phyloP scores from a whole-genome alignment of 164 flowering plant species.

The Nelumbo lutea region DNA sequence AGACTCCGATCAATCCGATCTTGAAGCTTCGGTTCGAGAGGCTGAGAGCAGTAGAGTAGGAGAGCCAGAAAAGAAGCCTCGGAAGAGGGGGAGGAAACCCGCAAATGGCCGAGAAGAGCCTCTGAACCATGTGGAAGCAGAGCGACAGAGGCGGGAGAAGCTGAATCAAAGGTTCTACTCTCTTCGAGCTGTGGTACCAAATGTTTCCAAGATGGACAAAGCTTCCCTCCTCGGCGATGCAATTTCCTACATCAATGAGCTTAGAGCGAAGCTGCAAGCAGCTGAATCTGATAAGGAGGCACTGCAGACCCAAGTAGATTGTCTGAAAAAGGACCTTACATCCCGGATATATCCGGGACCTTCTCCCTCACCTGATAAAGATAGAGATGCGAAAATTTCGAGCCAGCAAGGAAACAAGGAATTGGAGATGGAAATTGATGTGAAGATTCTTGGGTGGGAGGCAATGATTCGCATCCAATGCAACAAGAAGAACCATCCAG shows the following conservation, averaged over 20 bases:
- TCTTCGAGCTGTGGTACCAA: constrained; percentile 85
- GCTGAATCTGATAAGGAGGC: constrained; percentile 55
- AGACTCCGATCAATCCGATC: constrained; percentile 83
- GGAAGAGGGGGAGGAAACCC: constrained; percentile 88
- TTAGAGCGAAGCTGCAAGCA: constrained; percentile 47
- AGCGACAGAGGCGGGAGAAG: constrained; percentile 90
- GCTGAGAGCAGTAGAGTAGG: constrained; percentile 61
- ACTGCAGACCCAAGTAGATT: constrained; percentile 41
- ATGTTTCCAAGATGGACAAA: constrained; percentile 96
- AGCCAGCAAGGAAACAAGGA: constrained; percentile 22
- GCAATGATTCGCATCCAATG: constrained; percentile 71
- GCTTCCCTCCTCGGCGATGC: constrained; percentile 93
- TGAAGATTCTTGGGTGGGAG: constrained; percentile 77
- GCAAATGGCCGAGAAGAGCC: constrained; percentile 96
- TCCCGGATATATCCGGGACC: constrained; percentile 8
- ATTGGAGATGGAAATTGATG: constrained; percentile 62
- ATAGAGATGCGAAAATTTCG: constrained; percentile 25
- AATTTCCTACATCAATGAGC: constrained; percentile 76
- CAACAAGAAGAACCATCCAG: constrained; percentile 71
- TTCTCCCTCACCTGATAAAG: constrained; percentile 20
- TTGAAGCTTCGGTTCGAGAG: constrained; percentile 75
- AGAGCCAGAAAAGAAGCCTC: constrained; percentile 63
- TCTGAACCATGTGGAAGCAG: constrained; percentile 91
- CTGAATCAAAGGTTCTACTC: constrained; percentile 91
- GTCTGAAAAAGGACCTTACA: constrained; percentile 43